phyloP scores from a whole-genome alignment of 2,329 filamentous ascomycete genomes.

The Penicillium sp. region DNA sequence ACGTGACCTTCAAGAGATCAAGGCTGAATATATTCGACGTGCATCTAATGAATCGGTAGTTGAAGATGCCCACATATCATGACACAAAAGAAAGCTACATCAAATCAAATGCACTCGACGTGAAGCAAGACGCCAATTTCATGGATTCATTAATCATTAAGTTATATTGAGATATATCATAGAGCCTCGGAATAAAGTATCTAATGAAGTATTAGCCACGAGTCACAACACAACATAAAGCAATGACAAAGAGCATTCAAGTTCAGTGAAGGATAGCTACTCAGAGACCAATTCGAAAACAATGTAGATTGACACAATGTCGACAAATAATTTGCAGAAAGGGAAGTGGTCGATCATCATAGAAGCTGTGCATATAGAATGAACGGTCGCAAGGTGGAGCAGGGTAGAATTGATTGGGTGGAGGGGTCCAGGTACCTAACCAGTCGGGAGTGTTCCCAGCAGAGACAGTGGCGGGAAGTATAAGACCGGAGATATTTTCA shows the following conservation, averaged over 20 bases:
- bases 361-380: background rate
- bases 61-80: no score
- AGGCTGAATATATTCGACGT: no score
- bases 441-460: conserved; percentile 4
- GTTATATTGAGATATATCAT: no score
- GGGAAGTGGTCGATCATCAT: conserved; percentile 19
- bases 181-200: background rate
- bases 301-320: conserved; percentile 16
- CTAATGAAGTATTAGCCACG: background rate
- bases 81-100: no score
- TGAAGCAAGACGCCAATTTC: no score
- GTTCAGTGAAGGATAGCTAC: background rate
- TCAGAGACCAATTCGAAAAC: conserved; percentile 19
- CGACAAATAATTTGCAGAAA: conserved; percentile 18
- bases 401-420: background rate
- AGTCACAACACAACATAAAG: background rate
- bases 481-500: background rate
- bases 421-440: conserved; percentile 1
- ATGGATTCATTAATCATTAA: no score
- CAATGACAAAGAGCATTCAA: background rate
- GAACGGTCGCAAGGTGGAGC: background rate
- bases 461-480: conserved; percentile 1
- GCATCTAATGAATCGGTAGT: no score
- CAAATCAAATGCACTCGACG: no score
- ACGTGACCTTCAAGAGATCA: no score